Evolutionary conservation across 1,284 basidiomycete genomes (phyloP).

Genomic region (Heterobasidion parviporum): DNA sequence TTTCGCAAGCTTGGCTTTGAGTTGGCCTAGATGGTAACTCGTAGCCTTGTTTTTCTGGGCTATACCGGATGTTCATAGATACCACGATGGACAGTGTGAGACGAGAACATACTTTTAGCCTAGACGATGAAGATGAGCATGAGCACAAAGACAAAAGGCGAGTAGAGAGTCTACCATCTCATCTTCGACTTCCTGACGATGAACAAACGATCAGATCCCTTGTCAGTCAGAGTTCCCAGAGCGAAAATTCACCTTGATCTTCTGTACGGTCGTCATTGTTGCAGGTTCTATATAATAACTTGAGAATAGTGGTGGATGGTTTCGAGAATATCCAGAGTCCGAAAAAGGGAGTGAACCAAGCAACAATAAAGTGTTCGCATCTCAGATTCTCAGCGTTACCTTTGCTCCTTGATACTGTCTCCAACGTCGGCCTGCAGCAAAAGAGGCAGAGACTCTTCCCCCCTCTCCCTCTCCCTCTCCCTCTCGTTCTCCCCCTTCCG

Average conservation of each 20-base stretch:
- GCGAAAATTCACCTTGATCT: conserved; percentile 63
- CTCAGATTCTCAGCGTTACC: too few species aligned
- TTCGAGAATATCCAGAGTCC: background rate
- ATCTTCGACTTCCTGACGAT: conserved; percentile 81
- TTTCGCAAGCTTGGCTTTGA: conserved; percentile 98
- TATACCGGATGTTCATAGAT: conserved; percentile 9
- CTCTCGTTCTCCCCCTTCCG: conserved; percentile 9
- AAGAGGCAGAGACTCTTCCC: background rate
- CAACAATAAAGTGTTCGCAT: background rate
- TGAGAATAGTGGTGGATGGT: too few species aligned
- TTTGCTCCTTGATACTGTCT: too few species aligned
- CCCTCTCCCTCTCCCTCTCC: background rate
- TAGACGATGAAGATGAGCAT: conserved; percentile 11
- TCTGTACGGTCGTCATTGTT: conserved; percentile 82
- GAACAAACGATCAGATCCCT: background rate
- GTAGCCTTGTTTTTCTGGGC: conserved; percentile 98
- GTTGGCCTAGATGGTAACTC: conserved; percentile 91
- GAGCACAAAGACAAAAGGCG: conserved; percentile 1
- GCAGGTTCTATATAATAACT: too few species aligned
- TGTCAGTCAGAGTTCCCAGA: conserved; percentile 3
- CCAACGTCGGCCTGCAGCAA: too few species aligned
- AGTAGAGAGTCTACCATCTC: conserved; percentile 67
- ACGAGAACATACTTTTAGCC: conserved; percentile 28
- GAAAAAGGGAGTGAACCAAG: conserved; percentile 1
- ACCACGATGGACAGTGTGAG: background rate